Percentiles rank a stretch among this genome's conserved stretches.
These are phyloP conservation scores for Penicillium verhagenii DNA, from an alignment of 495 filamentous ascomycete genomes.

Conservation along the genomic window DNA sequence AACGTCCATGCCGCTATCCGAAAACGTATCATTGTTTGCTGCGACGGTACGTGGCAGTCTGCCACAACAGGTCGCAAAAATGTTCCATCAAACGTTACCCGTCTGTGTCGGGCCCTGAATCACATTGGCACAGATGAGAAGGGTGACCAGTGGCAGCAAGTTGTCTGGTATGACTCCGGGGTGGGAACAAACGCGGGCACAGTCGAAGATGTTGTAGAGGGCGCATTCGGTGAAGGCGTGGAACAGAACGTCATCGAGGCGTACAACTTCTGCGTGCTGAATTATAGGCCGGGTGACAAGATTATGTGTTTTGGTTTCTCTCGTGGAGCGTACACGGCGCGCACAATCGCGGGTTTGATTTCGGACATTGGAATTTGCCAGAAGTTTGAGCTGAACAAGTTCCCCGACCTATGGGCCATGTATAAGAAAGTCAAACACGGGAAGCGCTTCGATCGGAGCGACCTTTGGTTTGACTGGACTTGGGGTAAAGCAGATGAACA, in stretches of 20 bases:
- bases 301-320: slow-evolving; percentile 63
- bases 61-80: slow-evolving; percentile 22
- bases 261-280: slow-evolving; percentile 30
- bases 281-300: slow-evolving; percentile 54
- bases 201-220: slow-evolving; percentile 17
- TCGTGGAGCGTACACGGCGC: slow-evolving; percentile 57
- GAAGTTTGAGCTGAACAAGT: slow-evolving; percentile 39
- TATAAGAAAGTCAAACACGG: slow-evolving; percentile 39
- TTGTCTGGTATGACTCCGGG: slow-evolving; percentile 33
- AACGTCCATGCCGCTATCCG: slow-evolving; percentile 4
- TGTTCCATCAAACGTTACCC: slow-evolving; percentile 28
- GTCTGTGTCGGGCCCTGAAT: slow-evolving; percentile 22
- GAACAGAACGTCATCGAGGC: slow-evolving; percentile 23
- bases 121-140: slow-evolving; percentile 16
- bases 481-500: slow-evolving; percentile 24
- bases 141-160: slow-evolving; percentile 24
- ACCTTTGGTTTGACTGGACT: slow-evolving; percentile 18
- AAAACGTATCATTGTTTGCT: slow-evolving; percentile 30
- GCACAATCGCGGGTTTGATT: slow-evolving; percentile 55
- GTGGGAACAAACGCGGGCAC: slow-evolving; percentile 17
- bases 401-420: slow-evolving; percentile 47
- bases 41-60: slow-evolving; percentile 31
- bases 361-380: slow-evolving; percentile 49
- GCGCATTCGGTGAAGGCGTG: slow-evolving; percentile 18
- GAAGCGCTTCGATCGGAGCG: slow-evolving; percentile 19